Evolutionary conservation across 257 asterid species (phyloP), one percentile per base, ranked within the genome.

Genomic region (Ilex aquifolium): DNA sequence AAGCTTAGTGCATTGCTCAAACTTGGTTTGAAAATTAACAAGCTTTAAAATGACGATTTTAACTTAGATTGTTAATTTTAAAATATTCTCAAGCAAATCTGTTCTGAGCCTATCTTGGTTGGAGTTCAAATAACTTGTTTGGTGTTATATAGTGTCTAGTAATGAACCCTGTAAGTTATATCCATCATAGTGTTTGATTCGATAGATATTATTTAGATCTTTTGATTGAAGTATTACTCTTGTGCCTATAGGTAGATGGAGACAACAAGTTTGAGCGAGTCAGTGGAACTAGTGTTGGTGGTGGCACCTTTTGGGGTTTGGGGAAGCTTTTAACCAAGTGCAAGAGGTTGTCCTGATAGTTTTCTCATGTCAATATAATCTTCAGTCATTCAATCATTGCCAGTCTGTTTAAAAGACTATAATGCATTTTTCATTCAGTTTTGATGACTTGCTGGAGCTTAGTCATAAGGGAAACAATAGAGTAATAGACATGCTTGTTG

Each of bases 221-320:
- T 49, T 49, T 49, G 54, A 11, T 12, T 49, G 10, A 49, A 49
- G 10, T 49, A 3, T 15, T 6, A 53, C 15, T 53, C 31, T 67
- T 54, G 64, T 61, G 62, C 79, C 71, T 69, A 21, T 83, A 92
- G 99, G 97, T 92, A 65, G 97, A 92, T 59, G 95, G 97, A 48
- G 97, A 92, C 17, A 97, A 97, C 62, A 69, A 70, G 65, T 90
- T 83, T 78, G 80, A 92, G 90, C 95, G 99, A 59, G 97, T 92
- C 63, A 92, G 99, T 76, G 99, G 99, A 63, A 92, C 99, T 69
- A 92, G 90, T 85, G 99, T 92, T 63, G 99, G 99, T 11, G 99
- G 99, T 49, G 97, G 99, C 55, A 92, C 99, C 58, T 92, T 89
- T 71, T 93, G 99, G 96, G 99, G 99, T 67, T 77, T 93, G 56